Evolutionary conservation across 2,329 filamentous ascomycete species (phyloP), one percentile per base, ranked within the genome.

Genomic region (Hymenoscyphus occultus): DNA sequence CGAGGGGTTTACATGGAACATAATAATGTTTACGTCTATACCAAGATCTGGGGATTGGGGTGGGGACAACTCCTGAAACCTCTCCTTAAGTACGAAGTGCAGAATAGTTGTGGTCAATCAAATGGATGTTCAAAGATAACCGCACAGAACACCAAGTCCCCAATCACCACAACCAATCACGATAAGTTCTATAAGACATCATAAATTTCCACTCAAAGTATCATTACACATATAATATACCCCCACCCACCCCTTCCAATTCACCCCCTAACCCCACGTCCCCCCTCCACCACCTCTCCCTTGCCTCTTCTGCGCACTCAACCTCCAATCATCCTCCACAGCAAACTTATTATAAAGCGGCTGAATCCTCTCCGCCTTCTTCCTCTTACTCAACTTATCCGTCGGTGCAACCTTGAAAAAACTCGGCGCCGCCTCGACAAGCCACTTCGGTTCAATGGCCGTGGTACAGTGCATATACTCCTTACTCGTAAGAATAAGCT

Each of bases 401-500:
- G 90, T 94, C 0, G 91, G 88, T 19, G 95, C 94, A 4, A 98
- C 92, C 84, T 96, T 97, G 87, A 98, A 99, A 81, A 98, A 99
- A 0, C 93, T 97, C 10, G 96, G 95, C n/a, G 96, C 95, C 13
- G 93, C 94, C 73, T 97, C 93, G 0, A 98, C 93, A 28, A 99
- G 84, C 87, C 87, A 90, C 74, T 96, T 97, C 9, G 95, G 94
- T 79, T 99, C 95, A 73, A 99, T 98, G 3, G 86, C 86, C 3
- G 92, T 97, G 14, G 93, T 95, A 75, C 87, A 91, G 74, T 97
- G 93, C 95, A 99, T 98, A 78, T 98, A 99, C 80, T 99, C 95
- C 80, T 96, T 94, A 31, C 91, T 96, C 31, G 95, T 99, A 72
- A 98, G 84, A 7, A 98, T 92, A 22, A 99, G 82, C 62, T 87